These are phyloP conservation scores for Ogataea pini DNA, from an alignment of 805 yeast species.

Conservation along the genomic window DNA sequence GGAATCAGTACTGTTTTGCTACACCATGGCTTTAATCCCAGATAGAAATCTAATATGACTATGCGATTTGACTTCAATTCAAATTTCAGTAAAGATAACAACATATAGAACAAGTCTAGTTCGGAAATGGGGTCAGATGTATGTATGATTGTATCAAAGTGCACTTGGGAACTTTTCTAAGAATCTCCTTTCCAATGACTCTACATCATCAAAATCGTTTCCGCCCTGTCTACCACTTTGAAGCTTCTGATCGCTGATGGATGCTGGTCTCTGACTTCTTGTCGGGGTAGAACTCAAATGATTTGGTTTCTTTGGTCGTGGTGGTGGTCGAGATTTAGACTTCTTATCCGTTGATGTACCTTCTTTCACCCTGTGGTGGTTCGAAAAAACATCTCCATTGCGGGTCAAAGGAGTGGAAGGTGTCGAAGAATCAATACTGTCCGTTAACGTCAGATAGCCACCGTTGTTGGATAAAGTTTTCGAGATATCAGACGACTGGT, in stretches of 20 bases:
- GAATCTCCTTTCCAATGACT: conserved; percentile 58
- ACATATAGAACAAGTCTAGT: not conserved
- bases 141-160: conserved; percentile 31
- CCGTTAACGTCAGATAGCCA: conserved; percentile 12
- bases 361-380: not conserved
- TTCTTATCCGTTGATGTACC: conserved; percentile 11
- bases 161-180: conserved; percentile 63
- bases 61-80: not conserved
- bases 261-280: not conserved
- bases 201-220: conserved; percentile 44
- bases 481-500: conserved; percentile 6
- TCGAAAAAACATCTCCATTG: conserved; percentile 2
- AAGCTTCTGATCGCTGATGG: conserved; percentile 8
- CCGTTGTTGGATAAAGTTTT: conserved; percentile 11
- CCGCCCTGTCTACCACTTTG: conserved; percentile 10
- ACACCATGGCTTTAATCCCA: not conserved
- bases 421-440: conserved; percentile 14
- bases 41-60: not conserved
- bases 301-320: conserved; percentile 65
- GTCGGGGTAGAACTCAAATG: conserved; percentile 44
- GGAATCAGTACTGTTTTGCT: not conserved
- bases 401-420: conserved; percentile 11
- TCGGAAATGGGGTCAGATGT: not conserved
- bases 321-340: conserved; percentile 45
- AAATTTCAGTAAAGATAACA: not conserved